A percentile compares a stretch with the other conserved stretches of the same genome.
Evolutionary conservation across 768 basidiomycete genomes (phyloP).

Genomic region (Auriscalpium orientale): DNA sequence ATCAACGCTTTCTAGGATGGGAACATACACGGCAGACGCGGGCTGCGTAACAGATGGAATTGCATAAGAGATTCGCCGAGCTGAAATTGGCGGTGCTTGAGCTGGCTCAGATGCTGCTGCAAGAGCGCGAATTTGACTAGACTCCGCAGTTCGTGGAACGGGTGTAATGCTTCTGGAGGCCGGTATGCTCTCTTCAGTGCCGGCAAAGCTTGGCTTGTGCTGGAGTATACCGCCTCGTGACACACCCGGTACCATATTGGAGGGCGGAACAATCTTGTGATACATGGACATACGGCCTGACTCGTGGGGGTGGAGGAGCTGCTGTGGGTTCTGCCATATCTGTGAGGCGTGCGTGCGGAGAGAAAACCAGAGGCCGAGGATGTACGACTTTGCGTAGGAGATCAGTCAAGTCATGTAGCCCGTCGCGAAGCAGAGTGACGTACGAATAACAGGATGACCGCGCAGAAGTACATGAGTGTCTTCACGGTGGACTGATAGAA

Average conservation of each 20-base stretch:
- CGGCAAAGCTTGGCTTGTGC: conserved; percentile 39
- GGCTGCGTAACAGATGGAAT: conserved; percentile 20
- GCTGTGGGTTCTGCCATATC: conserved; percentile 98
- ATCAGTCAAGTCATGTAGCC: background rate
- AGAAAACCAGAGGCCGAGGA: conserved; percentile 97
- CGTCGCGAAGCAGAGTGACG: conserved; percentile 31
- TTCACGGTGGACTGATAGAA: conserved; percentile 97
- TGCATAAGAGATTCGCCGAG: conserved; percentile 51
- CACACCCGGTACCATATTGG: conserved; percentile 20
- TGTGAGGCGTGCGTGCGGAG: conserved; percentile 95
- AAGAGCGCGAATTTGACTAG: background rate
- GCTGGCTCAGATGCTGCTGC: background rate
- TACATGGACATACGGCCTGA: conserved; percentile 54
- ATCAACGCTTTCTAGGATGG: conserved; percentile 73
- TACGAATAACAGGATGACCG: conserved; percentile 82
- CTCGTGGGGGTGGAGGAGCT: conserved; percentile 49
- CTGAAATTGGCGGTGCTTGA: background rate
- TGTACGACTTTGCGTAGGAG: conserved; percentile 64
- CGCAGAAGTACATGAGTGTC: conserved; percentile 93
- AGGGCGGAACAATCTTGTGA: conserved; percentile 44
- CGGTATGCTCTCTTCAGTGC: conserved; percentile 13
- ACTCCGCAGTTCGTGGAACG: background rate
- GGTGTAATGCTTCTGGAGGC: background rate
- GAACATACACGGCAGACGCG: conserved; percentile 37
- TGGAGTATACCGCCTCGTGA: conserved; percentile 21